These are phyloP conservation scores for Boletales sp. DNA, from an alignment of 768 basidiomycete genomes.

Conservation along the genomic window DNA sequence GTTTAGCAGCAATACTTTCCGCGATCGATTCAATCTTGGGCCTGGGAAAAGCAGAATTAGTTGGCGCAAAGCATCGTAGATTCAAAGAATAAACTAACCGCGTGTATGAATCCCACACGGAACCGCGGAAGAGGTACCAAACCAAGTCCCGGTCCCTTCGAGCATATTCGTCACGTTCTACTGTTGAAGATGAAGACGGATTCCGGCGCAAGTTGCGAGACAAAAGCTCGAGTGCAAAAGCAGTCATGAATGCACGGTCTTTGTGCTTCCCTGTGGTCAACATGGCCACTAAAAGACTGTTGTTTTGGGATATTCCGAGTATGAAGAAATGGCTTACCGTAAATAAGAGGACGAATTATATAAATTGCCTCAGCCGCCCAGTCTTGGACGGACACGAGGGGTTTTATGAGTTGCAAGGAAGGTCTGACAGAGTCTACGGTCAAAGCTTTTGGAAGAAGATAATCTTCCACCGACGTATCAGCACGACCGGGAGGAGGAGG, in stretches of 20 bases:
- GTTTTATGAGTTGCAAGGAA: slow-evolving; percentile 61
- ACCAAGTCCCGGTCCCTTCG: slow-evolving; percentile 76
- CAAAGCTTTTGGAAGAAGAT: slow-evolving; percentile 77
- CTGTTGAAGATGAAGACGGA: slow-evolving; percentile 54
- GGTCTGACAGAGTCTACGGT: slow-evolving; percentile 69
- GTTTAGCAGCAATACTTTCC: slow-evolving; percentile 49
- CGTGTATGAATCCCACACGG: slow-evolving; percentile 80
- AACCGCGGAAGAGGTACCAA: slow-evolving; percentile 83
- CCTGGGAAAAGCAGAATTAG: slow-evolving; percentile 35
- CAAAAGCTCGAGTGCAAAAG: slow-evolving; percentile 66
- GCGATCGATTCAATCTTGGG: slow-evolving; percentile 71
- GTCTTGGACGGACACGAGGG: slow-evolving; percentile 60
- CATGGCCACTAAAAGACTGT: slow-evolving; percentile 18
- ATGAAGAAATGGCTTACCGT: slow-evolving; percentile 48
- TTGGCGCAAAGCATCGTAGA: neutral
- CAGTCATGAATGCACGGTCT: slow-evolving; percentile 61
- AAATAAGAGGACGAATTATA: slow-evolving; percentile 69
- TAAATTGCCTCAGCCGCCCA: slow-evolving; percentile 76
- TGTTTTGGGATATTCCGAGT: slow-evolving; percentile 4
- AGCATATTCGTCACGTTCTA: slow-evolving; percentile 79
- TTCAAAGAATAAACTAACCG: slow-evolving; percentile 39
- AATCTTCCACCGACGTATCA: slow-evolving; percentile 69
- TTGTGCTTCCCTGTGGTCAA: slow-evolving; percentile 21
- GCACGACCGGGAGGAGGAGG: slow-evolving; percentile 48
- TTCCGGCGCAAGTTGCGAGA: slow-evolving; percentile 71